Evolutionary conservation across 2,329 filamentous ascomycete genomes (phyloP).

Genomic region (Chalara sp.): DNA sequence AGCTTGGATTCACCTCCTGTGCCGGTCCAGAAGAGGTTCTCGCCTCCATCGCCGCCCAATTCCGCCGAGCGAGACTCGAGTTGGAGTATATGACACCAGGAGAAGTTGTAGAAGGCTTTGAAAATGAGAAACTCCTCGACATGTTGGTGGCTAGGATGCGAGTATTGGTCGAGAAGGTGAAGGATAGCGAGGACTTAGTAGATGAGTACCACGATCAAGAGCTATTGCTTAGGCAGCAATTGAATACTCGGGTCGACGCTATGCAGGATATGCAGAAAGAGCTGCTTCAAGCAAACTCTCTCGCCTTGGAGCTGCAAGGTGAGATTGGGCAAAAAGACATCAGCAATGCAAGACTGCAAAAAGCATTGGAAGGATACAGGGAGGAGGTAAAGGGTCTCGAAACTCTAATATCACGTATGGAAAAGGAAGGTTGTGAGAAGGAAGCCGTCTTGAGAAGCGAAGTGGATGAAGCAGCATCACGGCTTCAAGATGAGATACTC

Average conservation of each 20-base stretch:
- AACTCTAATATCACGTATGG: constrained; percentile 40
- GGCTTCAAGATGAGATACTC: constrained; percentile 30
- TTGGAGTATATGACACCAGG: constrained; percentile 56
- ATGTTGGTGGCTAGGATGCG: constrained; percentile 45
- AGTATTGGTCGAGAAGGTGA: constrained; percentile 38
- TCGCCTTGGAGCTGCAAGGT: constrained; percentile 10
- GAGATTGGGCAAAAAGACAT: constrained; percentile 31
- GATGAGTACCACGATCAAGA: constrained; percentile 55
- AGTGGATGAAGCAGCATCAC: constrained; percentile 18
- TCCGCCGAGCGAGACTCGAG: constrained; percentile 52
- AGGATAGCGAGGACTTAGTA: constrained; percentile 45
- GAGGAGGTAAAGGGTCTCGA: constrained; percentile 49
- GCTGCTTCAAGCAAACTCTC: constrained; percentile 22
- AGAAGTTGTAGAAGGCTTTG: constrained; percentile 44
- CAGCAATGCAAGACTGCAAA: constrained; percentile 42
- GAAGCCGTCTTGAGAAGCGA: constrained; percentile 12
- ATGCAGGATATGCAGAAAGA: constrained; percentile 42
- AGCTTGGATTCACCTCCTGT: constrained; percentile 48
- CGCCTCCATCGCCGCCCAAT: constrained; percentile 38
- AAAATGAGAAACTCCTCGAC: constrained; percentile 45
- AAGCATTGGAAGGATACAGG: constrained; percentile 45
- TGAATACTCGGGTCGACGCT: constrained; percentile 43
- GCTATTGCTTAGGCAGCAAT: constrained; percentile 47
- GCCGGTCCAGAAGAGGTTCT: constrained; percentile 32
- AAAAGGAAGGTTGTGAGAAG: constrained; percentile 27